Conservation (phyloP, 768 basidiomycete genomes). For the Kwoniella sp. region DNA sequence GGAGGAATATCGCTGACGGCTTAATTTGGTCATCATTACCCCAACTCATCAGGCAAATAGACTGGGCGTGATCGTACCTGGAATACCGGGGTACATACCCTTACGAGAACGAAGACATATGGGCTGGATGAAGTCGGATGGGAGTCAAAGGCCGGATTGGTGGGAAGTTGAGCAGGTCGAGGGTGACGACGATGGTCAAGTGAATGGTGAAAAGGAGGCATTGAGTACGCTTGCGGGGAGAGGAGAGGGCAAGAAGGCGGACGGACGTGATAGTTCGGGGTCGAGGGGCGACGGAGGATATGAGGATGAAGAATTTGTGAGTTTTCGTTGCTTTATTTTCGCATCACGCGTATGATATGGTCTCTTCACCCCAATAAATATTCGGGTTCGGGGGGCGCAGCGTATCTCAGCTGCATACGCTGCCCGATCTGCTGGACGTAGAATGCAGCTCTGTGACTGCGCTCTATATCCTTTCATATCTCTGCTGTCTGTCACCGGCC, state of each 20-base stretch:
- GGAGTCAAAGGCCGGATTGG: constrained; percentile 38
- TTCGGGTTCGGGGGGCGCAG: too few species aligned
- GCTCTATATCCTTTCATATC: too few species aligned
- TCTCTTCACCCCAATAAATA: too few species aligned
- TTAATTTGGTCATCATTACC: neutral
- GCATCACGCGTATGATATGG: too few species aligned
- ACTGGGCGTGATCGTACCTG: constrained; percentile 47
- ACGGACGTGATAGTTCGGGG: neutral
- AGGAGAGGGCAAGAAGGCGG: neutral
- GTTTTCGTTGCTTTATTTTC: too few species aligned
- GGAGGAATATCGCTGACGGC: neutral
- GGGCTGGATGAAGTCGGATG: constrained; percentile 28
- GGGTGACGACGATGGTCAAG: constrained; percentile 6
- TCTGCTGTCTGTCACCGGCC: too few species aligned
- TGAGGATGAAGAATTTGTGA: constrained; percentile 2
- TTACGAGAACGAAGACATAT: constrained; percentile 31
- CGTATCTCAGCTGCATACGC: too few species aligned
- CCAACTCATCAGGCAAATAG: constrained; percentile 32
- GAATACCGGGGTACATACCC: constrained; percentile 47
- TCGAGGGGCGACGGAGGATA: constrained; percentile 5
- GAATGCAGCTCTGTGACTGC: too few species aligned
- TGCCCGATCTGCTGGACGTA: too few species aligned
- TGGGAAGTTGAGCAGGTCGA: constrained; percentile 39
- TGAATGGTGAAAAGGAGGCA: constrained; percentile 1
- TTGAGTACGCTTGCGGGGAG: constrained; percentile 2